Conservation (phyloP, 495 filamentous ascomycete genomes). For the Barbatosphaeria neglecta region DNA sequence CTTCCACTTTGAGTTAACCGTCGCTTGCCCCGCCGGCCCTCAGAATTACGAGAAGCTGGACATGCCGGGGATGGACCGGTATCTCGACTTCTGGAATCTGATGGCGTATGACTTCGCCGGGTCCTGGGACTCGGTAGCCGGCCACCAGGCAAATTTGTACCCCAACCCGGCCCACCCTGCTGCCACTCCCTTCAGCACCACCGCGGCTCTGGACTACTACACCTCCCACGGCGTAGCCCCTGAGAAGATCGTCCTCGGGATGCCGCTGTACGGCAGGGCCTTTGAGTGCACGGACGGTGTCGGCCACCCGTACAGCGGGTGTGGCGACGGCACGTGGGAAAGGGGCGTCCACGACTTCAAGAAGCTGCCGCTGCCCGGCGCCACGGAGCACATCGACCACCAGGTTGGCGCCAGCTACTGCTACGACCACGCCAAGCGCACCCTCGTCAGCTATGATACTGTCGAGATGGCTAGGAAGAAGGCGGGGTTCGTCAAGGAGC, state of each 20-base stretch:
- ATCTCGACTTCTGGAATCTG: slow-evolving; percentile 90
- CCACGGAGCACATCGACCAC: slow-evolving; percentile 37
- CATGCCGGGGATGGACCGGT: slow-evolving; percentile 60
- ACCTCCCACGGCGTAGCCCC: slow-evolving; percentile 46
- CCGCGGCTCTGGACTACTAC: slow-evolving; percentile 58
- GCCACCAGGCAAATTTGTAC: slow-evolving; percentile 76
- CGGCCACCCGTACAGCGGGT: slow-evolving; percentile 54
- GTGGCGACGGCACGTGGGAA: slow-evolving; percentile 77
- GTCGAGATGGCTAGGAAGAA: slow-evolving; percentile 54
- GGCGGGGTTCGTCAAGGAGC: slow-evolving; percentile 52
- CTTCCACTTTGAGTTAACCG: slow-evolving; percentile 67
- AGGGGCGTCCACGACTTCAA: slow-evolving; percentile 83
- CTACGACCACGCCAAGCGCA: slow-evolving; percentile 47
- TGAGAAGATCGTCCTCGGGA: slow-evolving; percentile 72
- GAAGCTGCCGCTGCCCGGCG: slow-evolving; percentile 43
- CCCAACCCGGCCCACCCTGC: slow-evolving; percentile 38
- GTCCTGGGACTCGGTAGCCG: slow-evolving; percentile 61
- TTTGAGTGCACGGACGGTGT: slow-evolving; percentile 69
- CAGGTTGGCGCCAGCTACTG: slow-evolving; percentile 58
- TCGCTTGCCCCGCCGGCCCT: slow-evolving; percentile 57
- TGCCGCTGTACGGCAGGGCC: slow-evolving; percentile 85
- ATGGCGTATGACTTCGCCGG: slow-evolving; percentile 79
- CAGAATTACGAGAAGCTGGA: slow-evolving; percentile 67
- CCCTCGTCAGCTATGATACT: slow-evolving; percentile 74
- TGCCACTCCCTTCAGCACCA: slow-evolving; percentile 67